Base-by-base conservation (phyloP, 306 rosid genomes). In the Cyclanthera cordifolia region DNA sequence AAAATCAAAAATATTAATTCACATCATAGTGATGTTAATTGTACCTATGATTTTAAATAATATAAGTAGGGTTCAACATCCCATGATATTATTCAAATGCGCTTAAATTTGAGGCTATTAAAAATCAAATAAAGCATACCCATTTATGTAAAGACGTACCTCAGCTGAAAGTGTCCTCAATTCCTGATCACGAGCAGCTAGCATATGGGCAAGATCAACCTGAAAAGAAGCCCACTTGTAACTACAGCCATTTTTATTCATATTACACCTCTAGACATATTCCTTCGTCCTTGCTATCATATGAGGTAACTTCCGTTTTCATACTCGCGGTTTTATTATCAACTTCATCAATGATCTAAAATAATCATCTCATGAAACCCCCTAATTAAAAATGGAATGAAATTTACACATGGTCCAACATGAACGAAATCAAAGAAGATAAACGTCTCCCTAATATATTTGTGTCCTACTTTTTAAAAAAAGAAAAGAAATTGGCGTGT, bases 121-220 rank as follows among this genome's bases (percentile, higher is more conserved):
- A 60, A 60, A 37, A 60, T 19, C 5, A 15, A 60, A 19, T 17
- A 21, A 2, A 37, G 43, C 15, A 37, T 60, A 30, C 10, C 53
- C 78, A 17, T 53, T 30, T 55, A 69, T 43, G 77, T 14, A 70
- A 50, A 58, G 65, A 32, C 73, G 73, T 86, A 94, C 97, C 97
- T 94, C 99, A 6, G 99, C 99, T 19, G 96, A 83, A 72, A 90
- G 87, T 3, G 99, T 90, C 74, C 99, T 81, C 57, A 94, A 77
- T 80, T 94, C 99, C 78, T 94, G 99, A 82, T 94, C 99, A 75
- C 97, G 97, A 46, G 91, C 96, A 51, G 99, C 97, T 73, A 94
- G 80, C 68, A 94, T 76, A 76, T 94, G 99, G 59, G 97, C 99
- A 69, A 94, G 97, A 82, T 94, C 99, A 86, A 94, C 99, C 99